Evolutionary conservation across 2,329 filamentous ascomycete genomes (phyloP), one percentile per base, ranked within the genome.

Genomic region (Aspergillus viridinutans): DNA sequence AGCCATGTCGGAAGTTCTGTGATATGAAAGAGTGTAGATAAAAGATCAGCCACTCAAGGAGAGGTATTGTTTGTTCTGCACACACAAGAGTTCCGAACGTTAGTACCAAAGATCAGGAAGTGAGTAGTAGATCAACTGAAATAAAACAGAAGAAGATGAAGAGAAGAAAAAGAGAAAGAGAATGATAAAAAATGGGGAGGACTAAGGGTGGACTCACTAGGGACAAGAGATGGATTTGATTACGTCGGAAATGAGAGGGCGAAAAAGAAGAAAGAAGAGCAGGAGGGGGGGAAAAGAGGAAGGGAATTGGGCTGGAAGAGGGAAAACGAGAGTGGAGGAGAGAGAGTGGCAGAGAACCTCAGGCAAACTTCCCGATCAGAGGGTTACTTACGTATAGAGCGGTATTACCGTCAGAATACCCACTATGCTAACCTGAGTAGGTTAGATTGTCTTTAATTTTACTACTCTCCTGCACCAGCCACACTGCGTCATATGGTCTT

Each of bases 1-100:
- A 72, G 78, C 78, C 78, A 80, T 80, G 58, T 65, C 65, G 68
- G 68, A 55, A 52, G 53, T 47, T 60, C 49, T 62, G 59, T 62
- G 61, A 56, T 55, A 51, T 58, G 49, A 51, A 50, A 52, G 54
- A 57, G 42, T 40, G 43, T 26, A 40, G 26, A 23, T 47, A 20
- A 49, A 47, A 49, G 45, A 43, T 45, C 54, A 50, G n/a, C 53
- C 50, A 52, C 47, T 53, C 42, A 38, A 45, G 57, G 48, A 50
- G 45, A 47, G 54, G 58, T 59, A 63, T 61, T 20, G 59, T 58
- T 53, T 55, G 58, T 60, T 59, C 62, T 64, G 61, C 57, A 62
- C 54, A 54, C 56, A 58, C 42, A 54, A 54, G 49, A 43, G 28
- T 47, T 26, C 12, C 49, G 57, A 60, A 52, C 56, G 60, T 55